Base-by-base conservation (phyloP, 306 rosid species). In the Gleditsia sinensis region DNA sequence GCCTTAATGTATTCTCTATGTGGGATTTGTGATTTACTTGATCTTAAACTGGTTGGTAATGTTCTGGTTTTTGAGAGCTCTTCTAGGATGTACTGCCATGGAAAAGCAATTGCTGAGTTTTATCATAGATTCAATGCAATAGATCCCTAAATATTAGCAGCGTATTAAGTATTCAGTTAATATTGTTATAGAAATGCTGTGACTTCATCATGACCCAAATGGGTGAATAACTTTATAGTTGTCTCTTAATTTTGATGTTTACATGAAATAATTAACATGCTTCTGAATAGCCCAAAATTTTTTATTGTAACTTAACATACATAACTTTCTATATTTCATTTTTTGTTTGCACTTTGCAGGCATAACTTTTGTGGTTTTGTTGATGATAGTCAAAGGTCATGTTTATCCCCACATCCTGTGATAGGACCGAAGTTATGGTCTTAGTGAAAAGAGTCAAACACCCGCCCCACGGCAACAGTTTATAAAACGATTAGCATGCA, bases 1-100 rank as follows among this genome's bases (percentile, higher is more conserved):
- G n/a, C n/a, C n/a, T n/a, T n/a, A n/a, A n/a, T n/a, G 55, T 71
- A 56, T 71, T 43, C 54, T 36, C 24, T 34, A 9, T 71, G 65
- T 54, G 24, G 53, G 10, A 21, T 46, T 49, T 50, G 11, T 61
- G 71, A 12, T 13, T 34, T 62, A 34, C 9, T 20, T 61, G 2
- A 10, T 9, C 45, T 1, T 33, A 20, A 8, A 6, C 42, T 11
- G 0, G 17, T 23, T 28, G 68, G 48, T 46, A 46, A 11, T 34
- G 34, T 45, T 33, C 36, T 49, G 54, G 37, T 36, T 68, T 72
- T 67, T 43, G 43, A 58, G 32, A 34, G 28, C 37, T 71, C 14
- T 43, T 43, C 32, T 30, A 10, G n/a, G 28, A 62, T 49, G 20
- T 32, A 48, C 20, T 63, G 33, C 5, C 27, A 21, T 14, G 59